Evolutionary conservation across 768 basidiomycete genomes (phyloP).

Genomic region (button mushroom (Agaricus bisporus)): DNA sequence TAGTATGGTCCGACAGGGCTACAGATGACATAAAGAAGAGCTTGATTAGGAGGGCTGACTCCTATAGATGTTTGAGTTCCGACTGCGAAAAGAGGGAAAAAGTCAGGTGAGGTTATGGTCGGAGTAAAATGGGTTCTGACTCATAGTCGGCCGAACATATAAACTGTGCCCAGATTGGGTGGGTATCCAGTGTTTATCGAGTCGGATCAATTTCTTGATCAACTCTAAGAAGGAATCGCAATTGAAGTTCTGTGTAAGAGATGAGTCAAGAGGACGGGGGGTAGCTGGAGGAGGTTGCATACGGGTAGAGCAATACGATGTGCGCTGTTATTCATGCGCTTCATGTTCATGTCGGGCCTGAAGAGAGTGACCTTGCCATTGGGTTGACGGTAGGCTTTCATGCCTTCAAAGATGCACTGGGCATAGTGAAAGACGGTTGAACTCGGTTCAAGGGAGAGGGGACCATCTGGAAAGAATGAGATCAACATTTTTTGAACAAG

Average conservation of each 20-base stretch:
- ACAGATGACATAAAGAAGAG: constrained; percentile 80
- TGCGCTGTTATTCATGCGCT: constrained; percentile 87
- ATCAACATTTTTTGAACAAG: not conserved
- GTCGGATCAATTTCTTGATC: constrained; percentile 78
- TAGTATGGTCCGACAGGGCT: constrained; percentile 86
- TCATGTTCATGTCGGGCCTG: constrained; percentile 97
- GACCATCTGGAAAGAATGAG: constrained; percentile 47
- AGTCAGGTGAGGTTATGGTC: not conserved
- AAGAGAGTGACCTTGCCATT: constrained; percentile 77
- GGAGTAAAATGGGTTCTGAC: not conserved
- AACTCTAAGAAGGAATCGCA: constrained; percentile 68
- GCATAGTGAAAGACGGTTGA: constrained; percentile 88
- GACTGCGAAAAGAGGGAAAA: constrained; percentile 38
- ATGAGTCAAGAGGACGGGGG: not conserved
- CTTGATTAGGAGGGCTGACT: constrained; percentile 71
- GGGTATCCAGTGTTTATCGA: constrained; percentile 92
- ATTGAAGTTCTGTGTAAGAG: constrained; percentile 59
- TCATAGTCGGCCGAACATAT: constrained; percentile 83
- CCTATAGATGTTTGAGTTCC: constrained; percentile 69
- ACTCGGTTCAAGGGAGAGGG: constrained; percentile 70
- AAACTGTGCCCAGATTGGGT: constrained; percentile 82
- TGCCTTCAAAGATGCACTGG: constrained; percentile 85
- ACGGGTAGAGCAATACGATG: constrained; percentile 72
- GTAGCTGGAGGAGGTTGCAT: constrained; percentile 18
- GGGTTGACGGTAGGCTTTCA: constrained; percentile 85